phyloP scores from a whole-genome alignment of 2,329 filamentous ascomycete genomes.

The Cytospora mali region DNA sequence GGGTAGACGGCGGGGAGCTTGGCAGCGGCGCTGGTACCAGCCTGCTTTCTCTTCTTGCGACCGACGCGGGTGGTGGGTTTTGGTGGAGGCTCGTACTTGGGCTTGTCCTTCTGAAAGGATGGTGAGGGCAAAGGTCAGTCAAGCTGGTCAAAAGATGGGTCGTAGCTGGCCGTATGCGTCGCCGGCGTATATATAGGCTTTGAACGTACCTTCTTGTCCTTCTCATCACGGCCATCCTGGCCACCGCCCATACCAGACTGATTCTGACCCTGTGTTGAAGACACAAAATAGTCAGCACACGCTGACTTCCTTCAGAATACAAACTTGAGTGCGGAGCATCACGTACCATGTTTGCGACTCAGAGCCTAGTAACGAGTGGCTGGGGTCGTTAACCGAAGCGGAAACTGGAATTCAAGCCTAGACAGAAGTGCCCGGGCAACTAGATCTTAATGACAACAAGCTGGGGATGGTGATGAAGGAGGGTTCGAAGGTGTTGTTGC shows the following conservation, averaged over 20 bases:
- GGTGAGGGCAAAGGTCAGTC: constrained; percentile 26
- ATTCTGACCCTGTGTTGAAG: constrained; percentile 68
- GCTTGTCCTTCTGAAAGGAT: constrained; percentile 86
- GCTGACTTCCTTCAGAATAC: background rate
- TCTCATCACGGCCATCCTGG: constrained; percentile 78
- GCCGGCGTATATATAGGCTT: background rate
- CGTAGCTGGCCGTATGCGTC: constrained; percentile 22
- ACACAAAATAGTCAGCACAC: constrained; percentile 9
- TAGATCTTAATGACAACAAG: background rate
- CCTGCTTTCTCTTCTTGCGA: constrained; percentile 96
- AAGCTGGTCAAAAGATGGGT: background rate
- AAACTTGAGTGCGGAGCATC: background rate
- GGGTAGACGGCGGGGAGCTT: constrained; percentile 95
- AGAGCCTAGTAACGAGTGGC: constrained; percentile 1
- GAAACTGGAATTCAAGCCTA: background rate
- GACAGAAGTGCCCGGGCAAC: background rate
- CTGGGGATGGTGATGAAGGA: background rate
- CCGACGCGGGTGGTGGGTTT: constrained; percentile 95
- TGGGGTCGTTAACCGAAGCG: background rate
- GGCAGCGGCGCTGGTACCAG: constrained; percentile 88
- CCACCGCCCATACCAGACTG: constrained; percentile 81
- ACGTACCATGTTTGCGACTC: constrained; percentile 35
- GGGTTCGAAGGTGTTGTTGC: background rate
- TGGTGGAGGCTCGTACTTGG: constrained; percentile 98
- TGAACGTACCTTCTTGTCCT: constrained; percentile 83